phyloP scores from a whole-genome alignment of 179 eudicot species.

The Beta macrorhiza region DNA sequence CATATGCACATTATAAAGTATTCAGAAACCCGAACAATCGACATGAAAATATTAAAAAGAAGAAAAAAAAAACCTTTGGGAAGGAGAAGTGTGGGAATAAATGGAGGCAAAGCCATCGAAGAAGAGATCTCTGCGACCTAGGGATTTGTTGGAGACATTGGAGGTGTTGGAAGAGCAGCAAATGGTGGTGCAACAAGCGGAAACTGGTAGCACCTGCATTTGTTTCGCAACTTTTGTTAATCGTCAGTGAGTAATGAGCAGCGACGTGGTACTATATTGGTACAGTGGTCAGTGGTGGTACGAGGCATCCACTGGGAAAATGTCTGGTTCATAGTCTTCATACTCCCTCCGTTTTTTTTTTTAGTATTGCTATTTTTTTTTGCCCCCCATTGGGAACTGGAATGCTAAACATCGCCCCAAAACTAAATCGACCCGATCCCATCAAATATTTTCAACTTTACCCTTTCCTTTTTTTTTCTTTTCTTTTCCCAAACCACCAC shows the following conservation, averaged over 20 bases:
- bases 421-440: too few relatives aligned
- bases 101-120: conserved; percentile 42
- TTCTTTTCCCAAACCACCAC: too few relatives aligned
- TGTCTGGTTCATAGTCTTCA: too few relatives aligned
- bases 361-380: too few relatives aligned
- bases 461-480: too few relatives aligned
- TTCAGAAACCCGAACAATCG: neutral
- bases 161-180: neutral
- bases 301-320: neutral
- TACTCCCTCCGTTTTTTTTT: too few relatives aligned
- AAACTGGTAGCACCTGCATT: conserved; percentile 14
- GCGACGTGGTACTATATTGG: too few relatives aligned
- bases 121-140: conserved; percentile 51
- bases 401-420: too few relatives aligned
- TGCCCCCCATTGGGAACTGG: too few relatives aligned
- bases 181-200: neutral
- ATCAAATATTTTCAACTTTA: too few relatives aligned
- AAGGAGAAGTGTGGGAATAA: conserved; percentile 24
- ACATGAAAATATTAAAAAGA: too few relatives aligned
- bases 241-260: neutral
- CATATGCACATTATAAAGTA: neutral
- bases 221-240: neutral
- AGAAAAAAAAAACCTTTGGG: conserved; percentile 19
- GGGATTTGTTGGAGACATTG: conserved; percentile 10
- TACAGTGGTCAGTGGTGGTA: neutral